These are phyloP conservation scores for Actinomortierella ambigua DNA, from an alignment of 371 early-diverging fungal species.

Conservation along the genomic window DNA sequence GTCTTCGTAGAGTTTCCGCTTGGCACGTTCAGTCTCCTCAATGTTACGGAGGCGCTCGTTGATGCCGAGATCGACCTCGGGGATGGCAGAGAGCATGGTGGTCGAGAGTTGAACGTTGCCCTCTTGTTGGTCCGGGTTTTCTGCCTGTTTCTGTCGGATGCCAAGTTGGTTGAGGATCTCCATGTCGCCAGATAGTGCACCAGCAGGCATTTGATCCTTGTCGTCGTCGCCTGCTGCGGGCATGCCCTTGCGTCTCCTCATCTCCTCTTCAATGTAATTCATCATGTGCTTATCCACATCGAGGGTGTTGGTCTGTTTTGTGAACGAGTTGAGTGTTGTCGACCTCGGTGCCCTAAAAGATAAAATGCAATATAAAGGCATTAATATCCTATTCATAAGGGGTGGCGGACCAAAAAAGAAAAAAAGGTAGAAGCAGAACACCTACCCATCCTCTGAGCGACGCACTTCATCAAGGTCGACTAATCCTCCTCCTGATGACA, in stretches of 20 bases:
- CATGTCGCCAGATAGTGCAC: constrained; percentile 74
- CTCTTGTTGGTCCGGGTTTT: constrained; percentile 71
- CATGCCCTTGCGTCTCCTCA: constrained; percentile 63
- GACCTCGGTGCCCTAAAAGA: constrained; percentile 34
- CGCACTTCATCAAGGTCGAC: constrained; percentile 53
- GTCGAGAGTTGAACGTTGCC: constrained; percentile 89
- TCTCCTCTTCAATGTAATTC: constrained; percentile 79
- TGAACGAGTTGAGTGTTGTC: constrained; percentile 71
- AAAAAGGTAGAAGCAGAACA: not conserved
- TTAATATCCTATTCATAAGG: constrained; percentile 29
- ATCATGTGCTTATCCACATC: constrained; percentile 92
- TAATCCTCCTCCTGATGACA: constrained; percentile 55
- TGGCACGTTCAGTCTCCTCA: constrained; percentile 85
- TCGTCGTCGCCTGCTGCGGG: constrained; percentile 29
- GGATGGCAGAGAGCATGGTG: constrained; percentile 92
- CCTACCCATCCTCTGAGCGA: constrained; percentile 35
- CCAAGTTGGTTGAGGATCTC: constrained; percentile 69
- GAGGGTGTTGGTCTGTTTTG: constrained; percentile 80
- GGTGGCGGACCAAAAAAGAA: not conserved
- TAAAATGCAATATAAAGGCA: no score
- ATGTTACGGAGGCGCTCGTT: constrained; percentile 80
- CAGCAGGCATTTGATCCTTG: constrained; percentile 49
- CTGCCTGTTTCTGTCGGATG: constrained; percentile 25
- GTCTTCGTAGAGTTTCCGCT: constrained; percentile 60
- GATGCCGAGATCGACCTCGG: constrained; percentile 92